Evolutionary conservation across 2,329 filamentous ascomycete genomes (phyloP), one percentile per base, ranked within the genome.

Genomic region (Phyllosticta paracitricarpa): DNA sequence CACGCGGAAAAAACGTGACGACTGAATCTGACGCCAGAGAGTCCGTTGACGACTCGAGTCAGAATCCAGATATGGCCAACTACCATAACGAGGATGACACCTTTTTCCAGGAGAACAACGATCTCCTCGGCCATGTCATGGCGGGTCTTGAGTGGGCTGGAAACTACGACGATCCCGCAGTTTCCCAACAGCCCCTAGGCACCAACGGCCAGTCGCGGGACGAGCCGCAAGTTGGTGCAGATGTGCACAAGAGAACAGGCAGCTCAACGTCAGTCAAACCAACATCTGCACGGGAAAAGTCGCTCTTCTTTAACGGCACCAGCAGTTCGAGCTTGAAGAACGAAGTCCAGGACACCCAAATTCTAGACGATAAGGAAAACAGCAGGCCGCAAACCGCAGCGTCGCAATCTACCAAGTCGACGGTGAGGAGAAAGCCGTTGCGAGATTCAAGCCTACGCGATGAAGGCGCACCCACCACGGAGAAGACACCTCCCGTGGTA

Each of bases 271-370:
- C 53, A 24, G 53, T 63, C 51, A 51, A 63, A 10, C 54, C 59
- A 30, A 59, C 58, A 5, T 53, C 26, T 17, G 54, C 57, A 54
- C n/a, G 52, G 63, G 54, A 65, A 64, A 35, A 51, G 59, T 22
- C 59, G 17, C 14, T 64, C 63, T n/a, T 68, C 33, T n/a, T 65
- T 12, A 64, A 65, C 35, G 62, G 64, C 51, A 65, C 61, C 1
- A 64, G 64, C 54, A 65, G 63, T 33, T 56, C 61, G 40, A 48
- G 40, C n/a, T 14, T n/a, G 40, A 48, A 48, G n/a, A n/a, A 17
- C 4, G 40, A 48, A 48, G 14, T 17, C 40, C 40, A 48, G n/a
- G 40, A 48, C 14, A n/a, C 40, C n/a, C 40, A 48, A 48, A 4
- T n/a, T 48, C 40, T 14, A 48, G 40, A 48, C 40, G 17, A 48